Conservation (phyloP, 305 asterid genomes). For the Fraxinus sp. region DNA sequence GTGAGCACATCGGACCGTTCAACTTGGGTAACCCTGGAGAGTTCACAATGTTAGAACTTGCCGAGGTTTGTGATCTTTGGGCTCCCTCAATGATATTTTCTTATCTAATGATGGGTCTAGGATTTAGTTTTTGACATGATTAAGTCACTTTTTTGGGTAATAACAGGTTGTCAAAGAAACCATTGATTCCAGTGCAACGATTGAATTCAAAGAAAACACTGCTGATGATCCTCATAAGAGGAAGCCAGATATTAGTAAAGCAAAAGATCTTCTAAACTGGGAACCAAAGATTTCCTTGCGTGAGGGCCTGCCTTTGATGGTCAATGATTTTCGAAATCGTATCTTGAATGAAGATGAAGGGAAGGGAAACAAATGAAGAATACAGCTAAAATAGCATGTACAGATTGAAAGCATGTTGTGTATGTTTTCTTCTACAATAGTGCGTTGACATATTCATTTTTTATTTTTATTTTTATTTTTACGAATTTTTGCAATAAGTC, state of each 20-base stretch:
- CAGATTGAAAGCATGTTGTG: slow-evolving; percentile 35
- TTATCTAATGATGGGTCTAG: background rate
- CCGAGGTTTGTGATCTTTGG: slow-evolving; percentile 36
- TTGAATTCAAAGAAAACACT: slow-evolving; percentile 61
- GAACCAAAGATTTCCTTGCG: slow-evolving; percentile 80
- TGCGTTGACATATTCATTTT: slow-evolving; percentile 22
- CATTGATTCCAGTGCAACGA: slow-evolving; percentile 45
- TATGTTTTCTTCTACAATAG: slow-evolving; percentile 22
- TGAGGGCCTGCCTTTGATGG: slow-evolving; percentile 96
- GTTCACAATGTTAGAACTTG: slow-evolving; percentile 53
- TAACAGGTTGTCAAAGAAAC: slow-evolving; percentile 54
- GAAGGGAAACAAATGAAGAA: slow-evolving; percentile 36
- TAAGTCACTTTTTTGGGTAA: slow-evolving; percentile 7
- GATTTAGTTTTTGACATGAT: background rate
- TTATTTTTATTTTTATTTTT: slow-evolving; percentile 6
- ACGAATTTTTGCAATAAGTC: slow-evolving; percentile 18
- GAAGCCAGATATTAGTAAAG: slow-evolving; percentile 88
- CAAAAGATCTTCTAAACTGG: slow-evolving; percentile 89
- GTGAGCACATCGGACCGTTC: slow-evolving; percentile 54
- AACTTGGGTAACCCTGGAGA: slow-evolving; percentile 58
- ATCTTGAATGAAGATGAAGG: slow-evolving; percentile 53
- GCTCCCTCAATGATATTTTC: background rate
- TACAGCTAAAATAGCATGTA: slow-evolving; percentile 33
- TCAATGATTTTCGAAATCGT: slow-evolving; percentile 60
- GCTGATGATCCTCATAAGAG: slow-evolving; percentile 98